These are phyloP conservation scores for rapeseed (Brassica napus) DNA, from an alignment of 345 rosid species.

Conservation along the genomic window Da-Ae NC_063435.1:466501-467000, in stretches of 20 bases:
- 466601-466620: not conserved
- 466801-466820: slow-evolving; percentile 1
- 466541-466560: not conserved
- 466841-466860: slow-evolving; percentile 7
- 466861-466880: slow-evolving; percentile 12
- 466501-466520: too few species aligned
- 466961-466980: slow-evolving; percentile 16
- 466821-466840: slow-evolving; percentile 30
- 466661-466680: not conserved
- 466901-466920: slow-evolving; percentile 8
- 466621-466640: not conserved
- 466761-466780: slow-evolving; percentile 17
- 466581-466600: not conserved
- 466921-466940: slow-evolving; percentile 19
- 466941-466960: slow-evolving; percentile 15
- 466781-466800: slow-evolving; percentile 28
- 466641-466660: not conserved
- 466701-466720: not conserved
- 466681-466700: not conserved
- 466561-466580: too few species aligned
- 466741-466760: slow-evolving; percentile 33
- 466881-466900: slow-evolving; percentile 28
- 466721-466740: slow-evolving; percentile 3
- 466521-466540: not conserved
- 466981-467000: slow-evolving; percentile 19